These are phyloP conservation scores for Trichoderma simmonsii DNA, from an alignment of 2,329 filamentous ascomycete genomes.

Conservation along the genomic window DNA sequence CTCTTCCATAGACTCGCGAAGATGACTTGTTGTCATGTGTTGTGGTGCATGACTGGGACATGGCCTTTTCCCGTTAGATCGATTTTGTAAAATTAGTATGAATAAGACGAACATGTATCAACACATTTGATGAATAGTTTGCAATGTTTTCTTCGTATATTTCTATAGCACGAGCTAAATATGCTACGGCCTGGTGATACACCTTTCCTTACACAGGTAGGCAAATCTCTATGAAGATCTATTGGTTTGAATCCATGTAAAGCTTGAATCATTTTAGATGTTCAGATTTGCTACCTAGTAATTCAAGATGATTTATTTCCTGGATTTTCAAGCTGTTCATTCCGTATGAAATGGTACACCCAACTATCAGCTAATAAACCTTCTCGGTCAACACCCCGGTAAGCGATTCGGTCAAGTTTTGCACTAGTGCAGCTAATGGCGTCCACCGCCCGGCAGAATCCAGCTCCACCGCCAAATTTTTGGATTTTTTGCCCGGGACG, in stretches of 20 bases:
- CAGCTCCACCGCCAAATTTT: conserved; percentile 37
- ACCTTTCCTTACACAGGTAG: not conserved
- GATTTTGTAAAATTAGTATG: conserved; percentile 13
- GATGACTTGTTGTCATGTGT: conserved; percentile 30
- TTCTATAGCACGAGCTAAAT: not conserved
- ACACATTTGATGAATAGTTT: not conserved
- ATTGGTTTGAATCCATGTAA: not conserved
- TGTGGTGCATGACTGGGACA: conserved; percentile 7
- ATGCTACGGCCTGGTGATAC: not conserved
- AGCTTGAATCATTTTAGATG: not conserved
- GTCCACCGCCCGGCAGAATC: conserved; percentile 42
- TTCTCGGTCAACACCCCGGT: conserved; percentile 1
- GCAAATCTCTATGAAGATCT: not conserved
- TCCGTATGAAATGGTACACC: not conserved
- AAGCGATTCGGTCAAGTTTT: not conserved
- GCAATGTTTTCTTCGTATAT: not conserved
- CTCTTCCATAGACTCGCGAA: conserved; percentile 35
- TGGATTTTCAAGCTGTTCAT: not conserved
- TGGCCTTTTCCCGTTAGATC: conserved; percentile 9
- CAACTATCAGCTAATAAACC: not conserved
- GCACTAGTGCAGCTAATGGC: not conserved
- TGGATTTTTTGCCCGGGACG: conserved; percentile 28
- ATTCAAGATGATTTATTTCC: not conserved
- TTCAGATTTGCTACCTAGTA: not conserved
- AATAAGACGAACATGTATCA: conserved; percentile 18